phyloP scores from a whole-genome alignment of 805 yeast species.

The Ascoidea rubescens region DNA sequence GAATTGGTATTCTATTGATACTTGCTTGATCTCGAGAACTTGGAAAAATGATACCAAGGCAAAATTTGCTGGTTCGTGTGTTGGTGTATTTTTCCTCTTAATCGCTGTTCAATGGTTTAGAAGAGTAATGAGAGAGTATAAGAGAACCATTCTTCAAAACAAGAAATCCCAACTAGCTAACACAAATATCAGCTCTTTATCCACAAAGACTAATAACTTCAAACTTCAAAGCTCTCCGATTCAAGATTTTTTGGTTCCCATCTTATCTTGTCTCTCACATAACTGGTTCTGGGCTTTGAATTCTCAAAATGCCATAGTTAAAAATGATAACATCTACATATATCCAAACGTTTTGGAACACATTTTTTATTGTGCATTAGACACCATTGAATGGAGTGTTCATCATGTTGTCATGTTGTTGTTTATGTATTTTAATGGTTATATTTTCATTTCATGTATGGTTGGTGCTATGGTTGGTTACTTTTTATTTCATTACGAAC shows the following conservation, averaged over 20 bases:
- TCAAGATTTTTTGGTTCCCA: conserved; percentile 6
- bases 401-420: conserved; percentile 55
- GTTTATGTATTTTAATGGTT: conserved; percentile 67
- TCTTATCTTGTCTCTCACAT: conserved; percentile 8
- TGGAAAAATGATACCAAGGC: conserved; percentile 51
- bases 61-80: conserved; percentile 58
- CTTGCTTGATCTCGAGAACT: conserved; percentile 46
- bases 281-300: conserved; percentile 10
- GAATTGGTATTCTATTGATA: conserved; percentile 60
- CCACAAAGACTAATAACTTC: neutral
- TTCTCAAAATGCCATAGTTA: neutral
- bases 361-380: conserved; percentile 30
- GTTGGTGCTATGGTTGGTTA: conserved; percentile 50
- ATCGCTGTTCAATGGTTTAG: conserved; percentile 44
- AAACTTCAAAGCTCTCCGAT: conserved; percentile 6
- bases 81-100: conserved; percentile 48
- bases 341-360: conserved; percentile 36
- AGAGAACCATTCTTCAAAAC: conserved; percentile 22
- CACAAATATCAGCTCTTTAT: neutral
- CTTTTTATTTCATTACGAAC: conserved; percentile 36
- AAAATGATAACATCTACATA: conserved; percentile 7
- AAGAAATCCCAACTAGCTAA: conserved; percentile 6
- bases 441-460: conserved; percentile 46
- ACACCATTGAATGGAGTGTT: conserved; percentile 49
- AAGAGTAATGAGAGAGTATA: conserved; percentile 39